Conservation (phyloP, 371 early-diverging fungal species). For the Mucor circinelloides region DNA sequence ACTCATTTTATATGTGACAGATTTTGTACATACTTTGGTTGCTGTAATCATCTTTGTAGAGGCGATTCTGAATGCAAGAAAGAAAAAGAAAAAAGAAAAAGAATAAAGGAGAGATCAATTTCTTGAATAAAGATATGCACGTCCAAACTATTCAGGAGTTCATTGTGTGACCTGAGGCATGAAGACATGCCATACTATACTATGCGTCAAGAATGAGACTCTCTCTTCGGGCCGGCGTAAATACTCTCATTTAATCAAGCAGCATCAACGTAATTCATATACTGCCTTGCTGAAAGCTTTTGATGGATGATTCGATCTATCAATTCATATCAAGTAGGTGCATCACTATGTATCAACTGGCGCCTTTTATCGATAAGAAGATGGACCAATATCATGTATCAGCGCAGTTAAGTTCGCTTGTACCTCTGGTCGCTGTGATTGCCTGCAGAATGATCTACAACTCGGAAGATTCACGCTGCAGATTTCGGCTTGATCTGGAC, state of each 20-base stretch:
- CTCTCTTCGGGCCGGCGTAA: not conserved
- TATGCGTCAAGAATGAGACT: not conserved
- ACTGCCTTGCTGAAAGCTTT: no score
- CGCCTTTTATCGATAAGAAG: no score
- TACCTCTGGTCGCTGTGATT: no score
- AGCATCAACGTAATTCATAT: not conserved
- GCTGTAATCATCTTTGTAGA: not conserved
- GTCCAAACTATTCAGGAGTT: not conserved
- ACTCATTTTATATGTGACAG: not conserved
- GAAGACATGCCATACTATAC: not conserved
- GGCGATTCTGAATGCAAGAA: not conserved
- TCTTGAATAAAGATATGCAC: not conserved
- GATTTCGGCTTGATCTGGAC: no score
- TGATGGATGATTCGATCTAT: no score
- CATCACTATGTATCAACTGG: no score
- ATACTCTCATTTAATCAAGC: not conserved
- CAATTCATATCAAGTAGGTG: no score
- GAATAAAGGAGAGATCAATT: not conserved
- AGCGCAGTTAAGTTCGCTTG: no score
- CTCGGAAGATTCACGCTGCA: no score
- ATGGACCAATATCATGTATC: no score
- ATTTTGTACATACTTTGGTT: not conserved
- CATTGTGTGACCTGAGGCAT: not conserved
- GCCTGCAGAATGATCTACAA: no score
- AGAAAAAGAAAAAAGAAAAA: not conserved